Conservation (phyloP, 139 green algal species). For the Zygnema circumcarinatum region DNA sequence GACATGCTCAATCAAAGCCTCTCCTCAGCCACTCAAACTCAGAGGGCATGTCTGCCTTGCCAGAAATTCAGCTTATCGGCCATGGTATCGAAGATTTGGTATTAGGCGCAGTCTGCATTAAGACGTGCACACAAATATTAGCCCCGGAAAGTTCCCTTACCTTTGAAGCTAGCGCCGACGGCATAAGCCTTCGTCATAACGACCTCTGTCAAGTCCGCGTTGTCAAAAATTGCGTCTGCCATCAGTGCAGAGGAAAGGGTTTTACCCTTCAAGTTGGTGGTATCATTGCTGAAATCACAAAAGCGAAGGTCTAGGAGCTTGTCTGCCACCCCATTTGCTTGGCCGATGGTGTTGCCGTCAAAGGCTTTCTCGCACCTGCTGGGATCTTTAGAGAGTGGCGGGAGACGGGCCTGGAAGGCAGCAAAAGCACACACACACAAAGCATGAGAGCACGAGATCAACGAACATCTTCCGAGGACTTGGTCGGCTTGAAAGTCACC, state of each 20-base stretch:
- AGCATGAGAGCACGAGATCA: background rate
- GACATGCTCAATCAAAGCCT: no score
- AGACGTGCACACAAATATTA: no score
- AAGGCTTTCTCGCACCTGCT: constrained; percentile 47
- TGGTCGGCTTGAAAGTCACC: background rate
- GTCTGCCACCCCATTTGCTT: constrained; percentile 94
- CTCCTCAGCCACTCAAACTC: no score
- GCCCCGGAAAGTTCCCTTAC: no score
- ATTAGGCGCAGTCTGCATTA: no score
- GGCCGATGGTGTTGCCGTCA: constrained; percentile 58
- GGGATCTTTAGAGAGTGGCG: constrained; percentile 50
- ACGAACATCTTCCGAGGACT: background rate
- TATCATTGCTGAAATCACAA: constrained; percentile 58
- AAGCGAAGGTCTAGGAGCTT: constrained; percentile 86
- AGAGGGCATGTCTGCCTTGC: no score
- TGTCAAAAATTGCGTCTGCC: constrained; percentile 67
- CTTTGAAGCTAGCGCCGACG: constrained; percentile 72
- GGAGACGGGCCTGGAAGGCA: constrained; percentile 38
- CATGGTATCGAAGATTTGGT: no score
- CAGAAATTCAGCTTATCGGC: no score
- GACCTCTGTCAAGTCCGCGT: constrained; percentile 71
- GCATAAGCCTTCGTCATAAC: constrained; percentile 94
- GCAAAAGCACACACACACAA: background rate
- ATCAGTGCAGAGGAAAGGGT: constrained; percentile 89
- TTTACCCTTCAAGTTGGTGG: constrained; percentile 76